Conservation (phyloP, 2,329 filamentous ascomycete species). For the Dactylellina drechsleri region DNA sequence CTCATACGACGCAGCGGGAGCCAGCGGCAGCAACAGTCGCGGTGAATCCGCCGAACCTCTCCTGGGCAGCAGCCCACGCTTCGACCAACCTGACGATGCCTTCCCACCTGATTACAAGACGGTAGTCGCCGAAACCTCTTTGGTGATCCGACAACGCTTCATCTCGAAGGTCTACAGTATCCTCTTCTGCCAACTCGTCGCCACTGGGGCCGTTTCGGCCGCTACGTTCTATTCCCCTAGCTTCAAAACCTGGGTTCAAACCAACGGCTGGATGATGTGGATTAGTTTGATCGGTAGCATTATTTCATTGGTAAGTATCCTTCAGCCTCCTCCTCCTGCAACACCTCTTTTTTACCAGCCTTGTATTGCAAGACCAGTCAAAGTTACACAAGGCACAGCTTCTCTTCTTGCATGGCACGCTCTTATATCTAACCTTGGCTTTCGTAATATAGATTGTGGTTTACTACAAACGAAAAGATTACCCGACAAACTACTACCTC, state of each 20-base stretch:
- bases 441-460: conserved; percentile 60
- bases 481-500: conserved; percentile 94
- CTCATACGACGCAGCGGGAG: conserved; percentile 44
- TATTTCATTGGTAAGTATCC: conserved; percentile 71
- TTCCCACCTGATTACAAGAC: conserved; percentile 77
- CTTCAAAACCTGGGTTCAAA: conserved; percentile 89
- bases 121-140: conserved; percentile 88
- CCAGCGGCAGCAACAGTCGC: conserved; percentile 30
- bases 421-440: conserved; percentile 13
- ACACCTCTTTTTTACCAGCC: conserved; percentile 5
- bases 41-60: conserved; percentile 48
- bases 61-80: conserved; percentile 30
- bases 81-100: conserved; percentile 47
- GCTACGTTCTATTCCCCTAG: conserved; percentile 83
- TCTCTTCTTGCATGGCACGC: not conserved
- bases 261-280: conserved; percentile 84
- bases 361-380: conserved; percentile 6
- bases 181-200: conserved; percentile 89
- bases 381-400: conserved; percentile 9
- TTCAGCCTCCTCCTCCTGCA: not conserved
- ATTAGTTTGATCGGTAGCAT: conserved; percentile 69
- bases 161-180: conserved; percentile 98
- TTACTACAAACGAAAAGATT: conserved; percentile 95
- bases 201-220: conserved; percentile 81
- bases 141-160: conserved; percentile 97